phyloP scores from a whole-genome alignment of 1,139 yeast genomes.

The Yamadazyma diospyri region DNA sequence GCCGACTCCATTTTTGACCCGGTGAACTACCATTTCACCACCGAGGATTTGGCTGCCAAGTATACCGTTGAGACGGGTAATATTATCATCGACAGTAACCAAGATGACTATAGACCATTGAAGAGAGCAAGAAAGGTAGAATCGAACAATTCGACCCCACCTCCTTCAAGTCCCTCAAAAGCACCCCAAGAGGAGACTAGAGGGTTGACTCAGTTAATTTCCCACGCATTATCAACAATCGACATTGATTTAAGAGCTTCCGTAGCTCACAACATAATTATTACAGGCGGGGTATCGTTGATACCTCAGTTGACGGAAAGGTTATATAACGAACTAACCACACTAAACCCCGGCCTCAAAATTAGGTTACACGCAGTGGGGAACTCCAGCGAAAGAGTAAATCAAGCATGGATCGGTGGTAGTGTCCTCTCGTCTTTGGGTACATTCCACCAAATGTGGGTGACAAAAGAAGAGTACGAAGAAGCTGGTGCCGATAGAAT shows the following conservation, averaged over 20 bases:
- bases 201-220: constrained; percentile 69
- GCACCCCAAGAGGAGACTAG: constrained; percentile 17
- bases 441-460: constrained; percentile 97
- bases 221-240: constrained; percentile 62
- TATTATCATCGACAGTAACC: constrained; percentile 32
- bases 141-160: constrained; percentile 36
- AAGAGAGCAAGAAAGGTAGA: constrained; percentile 55
- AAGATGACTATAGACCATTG: constrained; percentile 67
- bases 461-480: constrained; percentile 82
- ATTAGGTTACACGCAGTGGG: constrained; percentile 88
- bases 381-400: constrained; percentile 74
- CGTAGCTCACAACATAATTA: constrained; percentile 84
- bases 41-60: constrained; percentile 19
- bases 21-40: constrained; percentile 33
- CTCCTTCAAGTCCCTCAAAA: constrained; percentile 22
- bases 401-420: constrained; percentile 95
- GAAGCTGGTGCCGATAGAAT: constrained; percentile 88
- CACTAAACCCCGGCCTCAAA: constrained; percentile 84
- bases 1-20: constrained; percentile 79
- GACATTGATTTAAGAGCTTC: constrained; percentile 92
- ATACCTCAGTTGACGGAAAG: constrained; percentile 88
- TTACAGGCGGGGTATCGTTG: constrained; percentile 86
- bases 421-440: constrained; percentile 89
- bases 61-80: constrained; percentile 39
- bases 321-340: constrained; percentile 67